These are phyloP conservation scores for Tolypocladium capitatum DNA, from an alignment of 2,329 filamentous ascomycete genomes.

Conservation along the genomic window DNA sequence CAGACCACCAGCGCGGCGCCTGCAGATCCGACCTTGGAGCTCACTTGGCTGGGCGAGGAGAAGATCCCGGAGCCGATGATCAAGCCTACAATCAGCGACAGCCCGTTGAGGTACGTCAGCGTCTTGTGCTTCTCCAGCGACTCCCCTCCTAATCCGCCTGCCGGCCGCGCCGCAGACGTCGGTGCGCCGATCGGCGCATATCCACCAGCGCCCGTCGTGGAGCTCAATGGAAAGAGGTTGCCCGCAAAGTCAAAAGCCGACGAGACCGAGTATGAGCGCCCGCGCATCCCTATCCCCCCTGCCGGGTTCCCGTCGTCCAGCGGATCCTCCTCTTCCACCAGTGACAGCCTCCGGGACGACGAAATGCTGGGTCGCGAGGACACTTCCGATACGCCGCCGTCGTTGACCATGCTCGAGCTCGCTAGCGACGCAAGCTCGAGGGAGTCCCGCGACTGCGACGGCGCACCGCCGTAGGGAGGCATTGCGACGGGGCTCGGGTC, in stretches of 20 bases:
- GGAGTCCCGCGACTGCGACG: constrained; percentile 61
- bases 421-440: constrained; percentile 92
- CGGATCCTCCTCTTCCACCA: constrained; percentile 69
- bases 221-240: constrained; percentile 83
- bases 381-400: constrained; percentile 46
- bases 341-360: constrained; percentile 82
- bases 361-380: constrained; percentile 75
- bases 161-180: constrained; percentile 34
- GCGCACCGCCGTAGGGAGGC: constrained; percentile 24
- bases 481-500: constrained; percentile 21
- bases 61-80: constrained; percentile 97
- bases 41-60: constrained; percentile 86
- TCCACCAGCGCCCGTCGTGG: constrained; percentile 54
- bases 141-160: constrained; percentile 51
- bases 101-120: constrained; percentile 82
- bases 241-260: constrained; percentile 94
- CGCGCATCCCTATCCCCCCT: constrained; percentile 15
- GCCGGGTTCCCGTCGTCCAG: constrained; percentile 45
- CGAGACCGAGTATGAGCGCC: constrained; percentile 73
- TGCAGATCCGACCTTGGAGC: constrained; percentile 78
- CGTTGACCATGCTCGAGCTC: constrained; percentile 51
- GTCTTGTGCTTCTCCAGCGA: constrained; percentile 92
- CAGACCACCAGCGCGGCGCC: constrained; percentile 86
- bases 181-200: constrained; percentile 82
- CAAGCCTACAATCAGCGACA: constrained; percentile 80